These are phyloP conservation scores for Debaryomycetaceae sp. DNA, from an alignment of 1,139 yeast genomes.

Conservation along the genomic window DNA sequence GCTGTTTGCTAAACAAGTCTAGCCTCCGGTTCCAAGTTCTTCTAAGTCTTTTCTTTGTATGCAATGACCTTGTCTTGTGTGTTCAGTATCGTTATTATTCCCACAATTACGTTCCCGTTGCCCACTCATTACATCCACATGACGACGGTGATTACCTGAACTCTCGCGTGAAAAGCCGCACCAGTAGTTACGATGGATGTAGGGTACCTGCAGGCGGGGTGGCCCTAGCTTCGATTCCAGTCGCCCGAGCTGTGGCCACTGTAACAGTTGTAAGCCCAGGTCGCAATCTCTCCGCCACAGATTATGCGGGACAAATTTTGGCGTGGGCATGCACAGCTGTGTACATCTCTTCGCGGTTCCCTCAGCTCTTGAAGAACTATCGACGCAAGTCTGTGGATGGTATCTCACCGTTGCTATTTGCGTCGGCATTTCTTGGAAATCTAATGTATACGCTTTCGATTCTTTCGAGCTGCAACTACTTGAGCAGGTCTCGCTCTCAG, in stretches of 20 bases:
- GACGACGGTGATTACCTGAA: too few species aligned
- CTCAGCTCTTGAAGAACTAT: slow-evolving; percentile 73
- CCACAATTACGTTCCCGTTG: not conserved
- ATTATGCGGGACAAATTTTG: slow-evolving; percentile 12
- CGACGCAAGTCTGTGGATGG: slow-evolving; percentile 75
- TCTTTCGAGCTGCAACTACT: slow-evolving; percentile 37
- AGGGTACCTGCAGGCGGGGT: not conserved
- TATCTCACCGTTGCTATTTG: slow-evolving; percentile 65
- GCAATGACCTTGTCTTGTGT: slow-evolving; percentile 61
- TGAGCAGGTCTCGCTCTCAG: slow-evolving; percentile 20
- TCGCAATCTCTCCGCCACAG: not conserved
- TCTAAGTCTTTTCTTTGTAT: slow-evolving; percentile 63
- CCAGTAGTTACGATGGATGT: slow-evolving; percentile 2
- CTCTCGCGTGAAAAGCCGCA: slow-evolving; percentile 1
- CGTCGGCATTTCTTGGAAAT: slow-evolving; percentile 73
- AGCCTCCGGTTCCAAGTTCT: slow-evolving; percentile 64
- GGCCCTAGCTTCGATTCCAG: too few species aligned
- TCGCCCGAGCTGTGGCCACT: slow-evolving; percentile 14
- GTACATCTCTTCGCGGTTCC: slow-evolving; percentile 71
- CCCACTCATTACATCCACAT: not conserved
- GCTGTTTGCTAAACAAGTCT: slow-evolving; percentile 70
- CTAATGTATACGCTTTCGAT: slow-evolving; percentile 72
- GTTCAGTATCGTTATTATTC: slow-evolving; percentile 67
- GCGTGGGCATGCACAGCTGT: slow-evolving; percentile 80
- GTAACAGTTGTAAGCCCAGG: slow-evolving; percentile 11